These are phyloP conservation scores for Lasiodiplodia citricola DNA, from an alignment of 2,329 filamentous ascomycete genomes.

Conservation along the genomic window DNA sequence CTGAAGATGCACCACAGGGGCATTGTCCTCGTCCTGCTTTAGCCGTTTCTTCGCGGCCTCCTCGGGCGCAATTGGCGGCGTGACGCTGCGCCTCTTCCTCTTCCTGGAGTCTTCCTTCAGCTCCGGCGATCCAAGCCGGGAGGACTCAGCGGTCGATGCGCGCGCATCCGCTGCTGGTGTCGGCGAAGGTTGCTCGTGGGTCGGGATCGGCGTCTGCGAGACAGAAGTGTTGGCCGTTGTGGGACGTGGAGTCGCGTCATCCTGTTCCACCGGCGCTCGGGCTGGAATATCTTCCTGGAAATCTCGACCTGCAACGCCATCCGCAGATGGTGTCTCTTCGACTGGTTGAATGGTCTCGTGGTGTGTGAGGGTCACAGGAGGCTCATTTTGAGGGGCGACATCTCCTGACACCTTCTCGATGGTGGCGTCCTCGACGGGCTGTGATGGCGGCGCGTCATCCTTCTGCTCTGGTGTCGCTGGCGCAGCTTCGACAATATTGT, in stretches of 20 bases:
- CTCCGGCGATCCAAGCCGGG: constrained; percentile 44
- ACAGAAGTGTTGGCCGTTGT: constrained; percentile 17
- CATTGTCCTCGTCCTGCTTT: constrained; percentile 44
- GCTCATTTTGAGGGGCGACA: background rate
- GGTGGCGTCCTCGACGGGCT: background rate
- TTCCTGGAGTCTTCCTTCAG: constrained; percentile 46
- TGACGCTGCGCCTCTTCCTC: constrained; percentile 48
- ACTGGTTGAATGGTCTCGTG: constrained; percentile 10
- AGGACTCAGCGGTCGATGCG: constrained; percentile 28
- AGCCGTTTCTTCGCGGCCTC: constrained; percentile 52
- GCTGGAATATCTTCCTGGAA: constrained; percentile 21
- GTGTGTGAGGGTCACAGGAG: background rate
- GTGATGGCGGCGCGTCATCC: background rate
- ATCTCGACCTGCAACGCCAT: background rate
- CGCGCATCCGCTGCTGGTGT: constrained; percentile 4
- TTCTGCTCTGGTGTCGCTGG: constrained; percentile 13
- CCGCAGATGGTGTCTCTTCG: background rate
- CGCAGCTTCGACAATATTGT: constrained; percentile 29
- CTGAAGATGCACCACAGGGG: constrained; percentile 36
- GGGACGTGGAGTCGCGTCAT: constrained; percentile 14
- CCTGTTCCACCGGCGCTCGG: constrained; percentile 1
- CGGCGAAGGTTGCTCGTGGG: constrained; percentile 17
- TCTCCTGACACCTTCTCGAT: constrained; percentile 18
- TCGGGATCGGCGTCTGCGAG: constrained; percentile 27
- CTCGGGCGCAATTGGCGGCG: constrained; percentile 41